Base-by-base conservation (phyloP, 805 yeast genomes). In the Cyberlindnera bimundalis region DNA sequence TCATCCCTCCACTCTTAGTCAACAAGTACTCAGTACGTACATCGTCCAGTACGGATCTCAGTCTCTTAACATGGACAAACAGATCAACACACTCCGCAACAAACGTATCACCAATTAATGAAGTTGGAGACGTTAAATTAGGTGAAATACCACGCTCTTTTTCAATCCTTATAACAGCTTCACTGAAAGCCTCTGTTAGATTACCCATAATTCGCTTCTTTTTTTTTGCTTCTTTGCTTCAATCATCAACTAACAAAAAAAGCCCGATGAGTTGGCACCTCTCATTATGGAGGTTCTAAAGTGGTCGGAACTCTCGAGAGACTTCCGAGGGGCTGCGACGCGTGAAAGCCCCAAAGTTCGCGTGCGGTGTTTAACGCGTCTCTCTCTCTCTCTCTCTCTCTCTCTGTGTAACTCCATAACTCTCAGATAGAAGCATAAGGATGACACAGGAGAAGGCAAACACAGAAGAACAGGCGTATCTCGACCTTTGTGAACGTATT, bases 391-490 rank as follows among this genome's bases (percentile, higher is more conserved):
- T n/a, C n/a, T n/a, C n/a, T n/a, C n/a, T n/a, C n/a, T n/a, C n/a
- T n/a, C n/a, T n/a, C n/a, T n/a, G n/a, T n/a, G n/a, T n/a, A n/a
- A n/a, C n/a, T n/a, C n/a, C n/a, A n/a, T n/a, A n/a, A n/a, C n/a
- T n/a, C n/a, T n/a, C n/a, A n/a, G n/a, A n/a, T n/a, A n/a, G n/a
- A n/a, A n/a, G n/a, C n/a, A n/a, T n/a, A n/a, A n/a, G n/a, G n/a
- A 26, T 37, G 45, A 42, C 45, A 18, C 41, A 42, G 29, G 38
- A 42, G 35, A 33, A 29, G 28, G 28, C 28, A 9, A 56, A 56
- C 42, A 3, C 32, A 3, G 89, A 84, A 50, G 99, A 93, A 63
- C 83, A 79, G 53, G 93, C 90, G 13, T 93, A 93, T 60, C 74
- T 93, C 31, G 90, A 86, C 49, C 73, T 93, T 33, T 87, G 97